Base-by-base conservation (phyloP, 441 rosid species). In the Erysimum cheiri region DNA sequence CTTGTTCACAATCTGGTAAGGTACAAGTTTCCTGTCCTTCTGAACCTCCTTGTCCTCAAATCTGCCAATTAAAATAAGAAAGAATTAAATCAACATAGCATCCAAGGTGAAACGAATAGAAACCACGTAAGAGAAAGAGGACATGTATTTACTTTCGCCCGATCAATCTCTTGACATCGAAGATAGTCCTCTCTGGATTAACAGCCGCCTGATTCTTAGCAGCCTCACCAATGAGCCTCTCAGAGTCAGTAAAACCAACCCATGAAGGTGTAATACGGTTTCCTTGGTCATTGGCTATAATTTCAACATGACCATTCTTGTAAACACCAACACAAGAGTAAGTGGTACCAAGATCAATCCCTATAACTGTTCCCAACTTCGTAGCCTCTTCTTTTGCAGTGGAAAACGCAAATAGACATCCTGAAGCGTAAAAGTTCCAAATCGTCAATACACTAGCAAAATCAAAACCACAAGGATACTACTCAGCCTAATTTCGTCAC, bases 301-400 rank as follows among this genome's bases (percentile, higher is more conserved):
- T 95, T 71, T 95, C 99, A 0, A 95, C 98, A 77, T 95, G 98
- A 17, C 99, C 99, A 36, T 90, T 90, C 80, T 90, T 95, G 85
- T 92, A 95, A 52, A 95, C 99, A 82, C 98, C 99, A 40, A 94
- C 99, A 81, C 99, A 94, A 0, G 99, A 90, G 64, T 93, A 93
- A 0, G 98, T 93, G 2, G 98, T 93, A 0, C 96, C 97, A 36
- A 89, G 93, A 71, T 95, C 99, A 37, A 95, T 95, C 36, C 99
- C 99, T 53, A 95, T 95, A 0, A 95, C 99, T 1, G 98, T 84
- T 55, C 98, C 98, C 77, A 93, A 73, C 84, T 91, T 91, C 0
- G 93, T 75, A 8, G 97, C 91, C 60, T 93, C 98, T 83, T 93
- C 98, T 80, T 88, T 93, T 1, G 98, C 98, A 55, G 76, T 81